Base-by-base conservation (phyloP, 495 filamentous ascomycete genomes). In the Penicilliopsis zonata region DNA sequence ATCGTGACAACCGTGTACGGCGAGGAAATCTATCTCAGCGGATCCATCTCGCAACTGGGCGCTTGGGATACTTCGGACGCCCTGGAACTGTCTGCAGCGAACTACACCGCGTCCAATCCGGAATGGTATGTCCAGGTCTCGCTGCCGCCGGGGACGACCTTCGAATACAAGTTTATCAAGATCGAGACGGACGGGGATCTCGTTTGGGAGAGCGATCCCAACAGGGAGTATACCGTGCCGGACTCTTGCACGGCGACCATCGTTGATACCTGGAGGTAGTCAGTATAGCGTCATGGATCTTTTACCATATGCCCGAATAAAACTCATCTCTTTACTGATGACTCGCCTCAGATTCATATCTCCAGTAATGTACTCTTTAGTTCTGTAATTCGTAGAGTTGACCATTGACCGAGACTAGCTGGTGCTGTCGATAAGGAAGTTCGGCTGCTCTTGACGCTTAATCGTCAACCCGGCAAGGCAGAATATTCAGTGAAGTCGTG, bases 131-230 rank as follows among this genome's bases (percentile, higher is more conserved):
- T 44, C 0, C 63, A 60, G 0, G 30, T 79, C 2, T 40, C 42
- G 1, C 42, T 81, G 0, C 49, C 61, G 1, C 61, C 59, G 0
- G 71, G 72, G 1, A 53, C 53, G 28, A 44, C 36, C 1, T 61
- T 83, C 15, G 42, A 74, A 50, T 83, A 81, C 45, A 83, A 82
- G 56, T 83, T 69, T 40, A 65, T 82, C 36, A 64, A 67, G 30
- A 58, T 73, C 19, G 53, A 57, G 17, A 38, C 45, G 0, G 65
- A 70, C 43, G 69, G 73, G 1, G 53, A 40, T 7, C 50, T 78
- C 3, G 53, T 41, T 13, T 79, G 74, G 76, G 73, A 82, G 53
- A 53, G 60, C 20, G 76, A 74, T 43, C 65, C 71, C 0, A 78
- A 82, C 42, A 58, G 66, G 28, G 49, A 41, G 13, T 74, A 60